A percentile compares a stretch with the other conserved stretches of the same genome.
Conservation (phyloP, 768 basidiomycete genomes). For the Russula lepida region DNA sequence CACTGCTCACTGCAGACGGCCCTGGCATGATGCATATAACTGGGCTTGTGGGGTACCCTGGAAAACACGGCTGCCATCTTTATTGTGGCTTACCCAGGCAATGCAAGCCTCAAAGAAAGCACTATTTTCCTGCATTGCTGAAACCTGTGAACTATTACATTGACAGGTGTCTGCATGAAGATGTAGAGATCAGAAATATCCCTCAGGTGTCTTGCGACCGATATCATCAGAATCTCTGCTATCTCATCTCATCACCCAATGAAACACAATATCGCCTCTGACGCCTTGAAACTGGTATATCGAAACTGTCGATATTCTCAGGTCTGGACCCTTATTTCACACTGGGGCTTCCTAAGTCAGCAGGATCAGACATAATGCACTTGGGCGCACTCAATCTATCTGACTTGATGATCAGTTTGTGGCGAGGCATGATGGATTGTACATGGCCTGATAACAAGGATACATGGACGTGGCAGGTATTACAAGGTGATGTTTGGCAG, state of each 20-base stretch:
- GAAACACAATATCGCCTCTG: too few species aligned
- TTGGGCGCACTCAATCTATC: neutral
- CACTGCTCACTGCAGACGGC: constrained; percentile 27
- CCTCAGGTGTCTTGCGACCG: neutral
- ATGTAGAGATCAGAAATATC: neutral
- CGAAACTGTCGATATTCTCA: too few species aligned
- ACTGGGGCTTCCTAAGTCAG: neutral
- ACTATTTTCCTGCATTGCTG: neutral
- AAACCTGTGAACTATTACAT: neutral
- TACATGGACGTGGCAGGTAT: neutral
- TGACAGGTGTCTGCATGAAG: neutral
- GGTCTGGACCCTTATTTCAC: too few species aligned
- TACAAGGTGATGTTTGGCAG: neutral
- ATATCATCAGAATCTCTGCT: too few species aligned
- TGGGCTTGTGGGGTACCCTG: constrained; percentile 31
- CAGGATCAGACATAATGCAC: neutral
- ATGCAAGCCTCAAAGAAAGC: neutral
- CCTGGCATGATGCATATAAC: constrained; percentile 29
- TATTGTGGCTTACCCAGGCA: constrained; percentile 7
- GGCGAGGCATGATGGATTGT: neutral
- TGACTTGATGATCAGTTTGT: neutral
- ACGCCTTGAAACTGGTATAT: too few species aligned
- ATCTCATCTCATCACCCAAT: too few species aligned
- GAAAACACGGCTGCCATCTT: constrained; percentile 30
- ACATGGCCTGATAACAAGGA: neutral